Percentiles rank a stretch among this genome's conserved stretches.
Evolutionary conservation across 2,329 filamentous ascomycete species (phyloP).

Genomic region (Aureobasidium mangrovei): DNA sequence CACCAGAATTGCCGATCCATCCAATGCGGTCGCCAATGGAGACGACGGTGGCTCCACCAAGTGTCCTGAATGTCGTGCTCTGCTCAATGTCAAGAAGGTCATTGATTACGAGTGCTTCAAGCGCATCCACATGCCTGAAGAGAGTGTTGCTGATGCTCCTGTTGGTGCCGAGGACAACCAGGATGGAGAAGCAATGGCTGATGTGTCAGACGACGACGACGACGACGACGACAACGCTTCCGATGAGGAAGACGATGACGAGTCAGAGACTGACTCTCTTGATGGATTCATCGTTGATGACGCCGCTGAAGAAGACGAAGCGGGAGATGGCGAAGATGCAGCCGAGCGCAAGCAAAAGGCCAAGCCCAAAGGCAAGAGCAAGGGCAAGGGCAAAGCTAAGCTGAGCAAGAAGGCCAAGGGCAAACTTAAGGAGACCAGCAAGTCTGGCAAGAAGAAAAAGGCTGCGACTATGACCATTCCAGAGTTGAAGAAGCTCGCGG

Average conservation of each 20-base stretch:
- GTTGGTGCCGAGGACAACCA: constrained; percentile 18
- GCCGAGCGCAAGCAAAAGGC: constrained; percentile 11
- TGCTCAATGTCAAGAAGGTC: constrained; percentile 57
- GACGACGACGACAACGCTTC: constrained; percentile 34
- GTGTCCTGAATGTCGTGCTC: constrained; percentile 69
- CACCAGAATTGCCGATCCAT: constrained; percentile 56
- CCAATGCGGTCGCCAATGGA: constrained; percentile 49
- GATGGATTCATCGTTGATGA: constrained; percentile 47
- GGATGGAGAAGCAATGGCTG: constrained; percentile 25
- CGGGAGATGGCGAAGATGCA: constrained; percentile 15
- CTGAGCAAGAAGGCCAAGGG: constrained; percentile 30
- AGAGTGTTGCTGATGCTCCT: constrained; percentile 20
- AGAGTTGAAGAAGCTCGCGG: constrained; percentile 58
- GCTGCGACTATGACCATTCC: constrained; percentile 44
- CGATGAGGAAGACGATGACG: constrained; percentile 30
- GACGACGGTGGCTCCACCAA: constrained; percentile 48
- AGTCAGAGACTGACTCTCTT: constrained; percentile 32
- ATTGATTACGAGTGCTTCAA: constrained; percentile 69
- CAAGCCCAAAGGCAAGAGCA: constrained; percentile 12
- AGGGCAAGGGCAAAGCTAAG: constrained; percentile 26
- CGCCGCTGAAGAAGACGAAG: constrained; percentile 30
- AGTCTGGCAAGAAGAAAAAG: constrained; percentile 27
- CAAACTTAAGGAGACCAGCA: constrained; percentile 39
- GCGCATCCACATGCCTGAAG: constrained; percentile 57
- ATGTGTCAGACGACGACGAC: constrained; percentile 26